Evolutionary conservation across 2,329 filamentous ascomycete species (phyloP).

Genomic region (Ophiostoma angusticollis): DNA sequence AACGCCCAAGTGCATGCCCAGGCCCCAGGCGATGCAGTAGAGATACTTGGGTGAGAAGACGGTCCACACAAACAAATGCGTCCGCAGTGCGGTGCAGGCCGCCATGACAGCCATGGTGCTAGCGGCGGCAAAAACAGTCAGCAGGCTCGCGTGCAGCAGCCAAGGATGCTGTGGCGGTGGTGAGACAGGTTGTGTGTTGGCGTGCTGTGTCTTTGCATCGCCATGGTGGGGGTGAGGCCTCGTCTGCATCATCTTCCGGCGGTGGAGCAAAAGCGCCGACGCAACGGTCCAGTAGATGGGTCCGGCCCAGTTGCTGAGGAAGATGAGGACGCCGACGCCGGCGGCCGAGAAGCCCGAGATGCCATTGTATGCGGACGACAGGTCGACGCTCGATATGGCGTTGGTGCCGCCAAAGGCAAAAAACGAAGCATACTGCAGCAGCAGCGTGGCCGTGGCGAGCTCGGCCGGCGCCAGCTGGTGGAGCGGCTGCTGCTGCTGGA

Average conservation of each 20-base stretch:
- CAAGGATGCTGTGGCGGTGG: slow-evolving; percentile 10
- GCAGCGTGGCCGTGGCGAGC: slow-evolving; percentile 55
- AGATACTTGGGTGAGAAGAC: slow-evolving; percentile 96
- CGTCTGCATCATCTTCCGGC: slow-evolving; percentile 8
- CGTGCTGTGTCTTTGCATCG: too few species aligned
- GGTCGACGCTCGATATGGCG: slow-evolving; percentile 86
- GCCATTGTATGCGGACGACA: slow-evolving; percentile 92
- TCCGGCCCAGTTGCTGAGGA: slow-evolving; percentile 82
- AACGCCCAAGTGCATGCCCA: slow-evolving; percentile 66
- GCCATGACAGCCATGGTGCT: slow-evolving; percentile 68
- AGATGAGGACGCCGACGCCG: slow-evolving; percentile 73
- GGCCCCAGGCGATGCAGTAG: slow-evolving; percentile 78
- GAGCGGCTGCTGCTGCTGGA: slow-evolving; percentile 11
- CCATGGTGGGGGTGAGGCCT: not conserved
- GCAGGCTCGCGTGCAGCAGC: slow-evolving; percentile 42
- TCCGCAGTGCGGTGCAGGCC: slow-evolving; percentile 70
- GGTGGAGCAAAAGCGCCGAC: slow-evolving; percentile 42
- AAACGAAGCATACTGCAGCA: slow-evolving; percentile 73
- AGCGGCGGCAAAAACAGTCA: slow-evolving; percentile 58
- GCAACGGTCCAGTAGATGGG: slow-evolving; percentile 75
- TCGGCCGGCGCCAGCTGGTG: slow-evolving; percentile 40
- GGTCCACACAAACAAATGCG: slow-evolving; percentile 96
- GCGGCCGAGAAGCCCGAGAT: slow-evolving; percentile 66
- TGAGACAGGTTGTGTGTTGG: not conserved
- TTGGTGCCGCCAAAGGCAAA: slow-evolving; percentile 88